A percentile compares a stretch with the other conserved stretches of the same genome.
Conservation (phyloP, 805 yeast genomes). For the Candida nitratophila region DNA sequence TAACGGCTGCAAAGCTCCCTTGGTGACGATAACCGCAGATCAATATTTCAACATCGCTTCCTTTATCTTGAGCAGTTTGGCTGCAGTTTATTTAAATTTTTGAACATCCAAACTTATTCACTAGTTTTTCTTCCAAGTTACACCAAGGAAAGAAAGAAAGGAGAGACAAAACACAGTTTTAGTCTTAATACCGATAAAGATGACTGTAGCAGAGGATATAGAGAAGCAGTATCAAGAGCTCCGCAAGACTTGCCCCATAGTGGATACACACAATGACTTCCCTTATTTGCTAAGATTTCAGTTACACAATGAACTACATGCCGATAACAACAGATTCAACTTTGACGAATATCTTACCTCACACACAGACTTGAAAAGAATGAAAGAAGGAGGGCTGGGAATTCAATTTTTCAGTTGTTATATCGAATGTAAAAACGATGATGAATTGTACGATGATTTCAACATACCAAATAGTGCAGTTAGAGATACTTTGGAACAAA, state of each 20-base stretch:
- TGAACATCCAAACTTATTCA: too few species aligned
- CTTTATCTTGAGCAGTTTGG: too few species aligned
- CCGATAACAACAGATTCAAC: slow-evolving; percentile 24
- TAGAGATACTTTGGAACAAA: slow-evolving; percentile 44
- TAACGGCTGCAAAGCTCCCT: too few species aligned
- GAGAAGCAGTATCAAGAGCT: not conserved
- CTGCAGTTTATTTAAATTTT: too few species aligned
- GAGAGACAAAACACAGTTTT: too few species aligned
- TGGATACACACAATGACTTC: slow-evolving; percentile 47
- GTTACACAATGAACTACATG: slow-evolving; percentile 34
- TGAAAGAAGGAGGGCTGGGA: slow-evolving; percentile 36
- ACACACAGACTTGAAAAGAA: slow-evolving; percentile 35
- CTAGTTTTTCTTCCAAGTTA: too few species aligned
- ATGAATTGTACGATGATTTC: slow-evolving; percentile 35
- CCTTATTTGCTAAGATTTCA: slow-evolving; percentile 38
- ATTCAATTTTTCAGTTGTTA: slow-evolving; percentile 41
- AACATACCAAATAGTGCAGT: slow-evolving; percentile 35
- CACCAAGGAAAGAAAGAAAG: too few species aligned
- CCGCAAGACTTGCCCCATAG: slow-evolving; percentile 27
- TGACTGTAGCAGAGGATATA: slow-evolving; percentile 8
- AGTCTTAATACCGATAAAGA: not conserved
- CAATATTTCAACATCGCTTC: too few species aligned
- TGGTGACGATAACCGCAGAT: too few species aligned
- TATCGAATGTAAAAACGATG: slow-evolving; percentile 36
- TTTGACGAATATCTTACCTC: slow-evolving; percentile 29